Conservation (phyloP, 345 rosid species). For the Trapa bicornis region DNA sequence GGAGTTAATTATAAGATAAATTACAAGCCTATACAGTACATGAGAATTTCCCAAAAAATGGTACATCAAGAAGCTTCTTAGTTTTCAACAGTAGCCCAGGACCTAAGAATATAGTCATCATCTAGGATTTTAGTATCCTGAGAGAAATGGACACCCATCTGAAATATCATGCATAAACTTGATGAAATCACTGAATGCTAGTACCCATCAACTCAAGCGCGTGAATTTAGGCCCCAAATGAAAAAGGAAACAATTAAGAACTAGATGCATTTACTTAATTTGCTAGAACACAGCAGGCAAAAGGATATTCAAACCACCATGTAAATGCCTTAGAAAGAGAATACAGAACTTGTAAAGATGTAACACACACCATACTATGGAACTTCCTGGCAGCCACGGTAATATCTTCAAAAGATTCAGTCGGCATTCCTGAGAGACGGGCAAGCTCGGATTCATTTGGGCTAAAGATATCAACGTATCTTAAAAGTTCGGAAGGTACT, state of each 20-base stretch:
- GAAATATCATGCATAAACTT: neutral
- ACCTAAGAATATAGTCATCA: neutral
- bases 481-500: constrained; percentile 52
- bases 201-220: neutral
- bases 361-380: constrained; percentile 48
- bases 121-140: neutral
- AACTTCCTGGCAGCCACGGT: constrained; percentile 50
- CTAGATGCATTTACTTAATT: neutral
- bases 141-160: neutral
- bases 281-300: neutral
- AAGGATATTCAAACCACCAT: neutral
- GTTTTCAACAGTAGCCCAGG: neutral
- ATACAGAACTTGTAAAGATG: neutral
- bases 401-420: constrained; percentile 63
- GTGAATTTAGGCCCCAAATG: neutral
- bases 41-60: too few species aligned
- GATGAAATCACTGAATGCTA: neutral
- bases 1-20: neutral
- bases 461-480: constrained; percentile 60
- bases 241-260: neutral
- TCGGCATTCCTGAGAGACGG: constrained; percentile 69
- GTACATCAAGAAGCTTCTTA: neutral
- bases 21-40: too few species aligned
- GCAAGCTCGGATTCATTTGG: constrained; percentile 85
- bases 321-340: neutral